Evolutionary conservation across 1,284 basidiomycete species (phyloP), one percentile per base, ranked within the genome.

Genomic region (Leccinum fallax): DNA sequence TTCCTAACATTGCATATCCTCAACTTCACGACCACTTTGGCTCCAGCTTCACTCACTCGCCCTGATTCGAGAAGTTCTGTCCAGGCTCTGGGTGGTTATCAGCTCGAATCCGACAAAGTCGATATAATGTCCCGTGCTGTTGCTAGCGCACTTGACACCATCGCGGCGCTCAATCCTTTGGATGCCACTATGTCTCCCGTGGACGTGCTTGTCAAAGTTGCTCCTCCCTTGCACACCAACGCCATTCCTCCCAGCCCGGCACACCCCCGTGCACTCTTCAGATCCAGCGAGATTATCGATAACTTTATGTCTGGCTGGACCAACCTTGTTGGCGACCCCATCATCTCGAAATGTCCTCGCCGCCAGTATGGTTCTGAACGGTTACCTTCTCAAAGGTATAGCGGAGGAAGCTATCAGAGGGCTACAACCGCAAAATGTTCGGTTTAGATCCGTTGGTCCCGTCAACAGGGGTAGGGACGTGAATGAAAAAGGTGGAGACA

Each of bases 251-350:
- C 79, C 24, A 65, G 58, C 34, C 63, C 60, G 13, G 68, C 38
- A 59, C 71, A 56, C 57, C 72, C 67, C 15, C 68, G 72, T 55
- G 59, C 68, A 9, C 63, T 66, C 56, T 72, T 67, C 49, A 65
- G 64, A 57, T 74, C 74, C 10, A 67, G 61, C 55, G 74, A 80
- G 64, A 71, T 79, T 48, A 80, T 97, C 64, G 95, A 97, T 67
- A 84, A 87, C 65, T 95, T 97, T 81, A 94, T 98, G 91, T 88
- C 87, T 46, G 85, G 87, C n/a, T 98, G 96, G 97, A 94, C 94
- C 8, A 81, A 83, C 15, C 87, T 98, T 65, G 95, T 98, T 58
- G 95, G 95, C 40, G 97, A 99, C 74, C 97, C 97, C 0, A 87
- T 98, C 59, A 80, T 99, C 68, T 91, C 88, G 71, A 99, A 99